Base-by-base conservation (phyloP, 2,329 filamentous ascomycete species). In the Curvularia sp. region DNA sequence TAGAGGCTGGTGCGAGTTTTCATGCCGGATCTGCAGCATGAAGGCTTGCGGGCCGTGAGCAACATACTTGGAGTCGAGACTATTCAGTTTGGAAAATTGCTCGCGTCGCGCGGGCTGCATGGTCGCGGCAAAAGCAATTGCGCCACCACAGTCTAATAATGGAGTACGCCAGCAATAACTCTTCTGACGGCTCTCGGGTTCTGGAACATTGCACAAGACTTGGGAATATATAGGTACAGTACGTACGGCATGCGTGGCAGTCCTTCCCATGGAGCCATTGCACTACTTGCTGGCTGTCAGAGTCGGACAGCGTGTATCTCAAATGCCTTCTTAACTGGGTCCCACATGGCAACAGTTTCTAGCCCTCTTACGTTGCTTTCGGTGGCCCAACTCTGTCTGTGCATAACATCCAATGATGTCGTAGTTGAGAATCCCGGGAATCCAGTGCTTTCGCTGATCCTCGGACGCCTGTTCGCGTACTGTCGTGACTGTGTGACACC, bases 241-340 rank as follows among this genome's bases (percentile, higher is more conserved):
- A 67, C 69, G 56, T 68, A 74, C 70, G 27, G 82, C 80, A 74
- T 84, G 81, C 54, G 82, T 84, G n/a, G 82, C 82, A n/a, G 81
- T 83, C 23, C 81, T 74, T 1, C 82, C 82, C 73, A 84, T 77
- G 1, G 79, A 78, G 1, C 82, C 82, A 67, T 84, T 84, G 82
- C 82, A 84, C 82, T 81, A 84, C 69, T 84, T 84, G 63, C 79
- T 83, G 1, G 82, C 80, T 1, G 82, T 84, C 19, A 84, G 67
- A 25, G 80, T 80, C 10, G 82, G 82, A 60, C 81, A n/a, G n/a
- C 83, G 67, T 84, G 81, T 13, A 84, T 74, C 30, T 81, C 72
- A 57, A 84, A 84, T 32, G 82, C 77, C 57, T 80, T 80, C 5
- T 71, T 73, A 25, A 73, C 64, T 1, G 73, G 72, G 63, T 83